Evolutionary conservation across 495 filamentous ascomycete genomes (phyloP), one percentile per base, ranked within the genome.

Genomic region (Aspergillus mulundensis): DNA sequence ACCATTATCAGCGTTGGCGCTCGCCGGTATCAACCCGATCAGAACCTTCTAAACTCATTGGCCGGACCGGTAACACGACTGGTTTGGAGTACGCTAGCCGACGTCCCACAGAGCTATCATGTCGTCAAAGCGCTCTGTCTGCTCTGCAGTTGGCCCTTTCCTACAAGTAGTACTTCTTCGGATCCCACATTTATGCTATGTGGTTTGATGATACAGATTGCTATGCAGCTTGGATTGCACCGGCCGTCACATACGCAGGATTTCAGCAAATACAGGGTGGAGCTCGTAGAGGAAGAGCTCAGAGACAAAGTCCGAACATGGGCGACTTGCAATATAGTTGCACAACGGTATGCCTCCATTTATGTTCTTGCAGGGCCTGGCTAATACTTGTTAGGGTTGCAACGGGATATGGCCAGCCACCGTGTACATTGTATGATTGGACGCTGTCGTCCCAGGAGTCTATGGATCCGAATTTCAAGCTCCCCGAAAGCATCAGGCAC

Each of bases 81-180:
- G 42, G 77, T 95, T 5, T 96, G 91, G 91, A 82, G 82, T 41
- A 91, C 90, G 0, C 72, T 96, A 21, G 86, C 86, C 36, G 88
- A 90, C 48, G 84, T 91, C 5, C 90, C 90, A 15, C 89, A 90
- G 61, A 94, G 81, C 64, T 91, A 95, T 63, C 87, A 87, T 66
- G 86, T 93, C n/a, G 89, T 95, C 60, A 95, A 95, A 71, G 91
- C 91, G 7, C 79, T 97, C 38, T 92, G 88, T 69, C 67, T 97
- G 23, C 76, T 97, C 38, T 97, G 91, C 71, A 87, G 88, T 7
- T 97, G 91, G 91, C 91, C 91, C 11, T 79, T 95, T 20, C 91
- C 91, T 5, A 90, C 86, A 3, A 92, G 87, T 67, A 93, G 87
- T 19, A 95, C 90, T 7, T 88, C 88, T 5, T 84, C 83, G 7